Evolutionary conservation across 495 filamentous ascomycete genomes (phyloP), one percentile per base, ranked within the genome.

Genomic region (Trichoderma gamsii): DNA sequence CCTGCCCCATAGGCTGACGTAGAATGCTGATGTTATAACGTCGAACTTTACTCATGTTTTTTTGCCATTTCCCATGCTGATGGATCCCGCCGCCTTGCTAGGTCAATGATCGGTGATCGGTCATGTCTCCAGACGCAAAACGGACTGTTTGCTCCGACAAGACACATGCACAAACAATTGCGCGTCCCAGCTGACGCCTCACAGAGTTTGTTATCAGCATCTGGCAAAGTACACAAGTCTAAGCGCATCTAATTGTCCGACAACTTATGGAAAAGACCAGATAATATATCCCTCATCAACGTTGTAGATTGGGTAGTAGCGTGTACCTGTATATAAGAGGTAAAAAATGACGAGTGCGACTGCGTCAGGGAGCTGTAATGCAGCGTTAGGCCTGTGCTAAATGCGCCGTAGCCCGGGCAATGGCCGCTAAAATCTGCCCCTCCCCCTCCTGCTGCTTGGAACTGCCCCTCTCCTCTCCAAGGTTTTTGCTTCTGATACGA

Each of bases 341-440:
- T 59, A 25, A 27, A 18, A 25, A 49, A 15, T 16, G 15, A 59
- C 29, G 27, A 29, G 56, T 27, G 56, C 16, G 56, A 32, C 56
- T 61, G 56, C 56, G 56, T 61, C 56, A 61, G 56, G 56, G 8
- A 61, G 23, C 56, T 27, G 56, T 61, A 61, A 61, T 61, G 56
- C 56, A 61, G 27, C 56, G 2, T 29, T 56, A 25, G 51, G 51
- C 43, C 43, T 52, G 49, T 32, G 56, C 25, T 61, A 27, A 27
- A 9, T 21, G 23, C n/a, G n/a, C 51, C 23, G 51, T 59, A 59
- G 51, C n/a, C 51, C 51, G 27, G 23, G 23, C 56, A 61, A 29
- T 27, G 25, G 56, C 56, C 56, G 56, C 56, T 61, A 61, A 61
- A 21, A 61, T 23, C 56, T 61, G 56, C 56, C 56, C 56, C 56